phyloP scores from a whole-genome alignment of 2,329 filamentous ascomycete species.

The Ceratocystiopsis minuta region DNA sequence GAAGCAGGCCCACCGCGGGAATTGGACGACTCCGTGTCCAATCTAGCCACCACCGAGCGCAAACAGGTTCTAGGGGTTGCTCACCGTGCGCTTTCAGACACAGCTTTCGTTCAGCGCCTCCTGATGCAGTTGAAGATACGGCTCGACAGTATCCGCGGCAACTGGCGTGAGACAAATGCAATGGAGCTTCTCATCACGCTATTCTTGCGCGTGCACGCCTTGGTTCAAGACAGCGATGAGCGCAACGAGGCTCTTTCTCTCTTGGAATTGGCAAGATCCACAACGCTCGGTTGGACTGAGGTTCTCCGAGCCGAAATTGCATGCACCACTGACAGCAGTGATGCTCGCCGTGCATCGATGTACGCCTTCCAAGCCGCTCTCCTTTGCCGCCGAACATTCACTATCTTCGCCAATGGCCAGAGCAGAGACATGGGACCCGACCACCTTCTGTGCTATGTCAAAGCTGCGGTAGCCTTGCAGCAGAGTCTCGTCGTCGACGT shows the following conservation, averaged over 20 bases:
- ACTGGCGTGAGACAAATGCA: slow-evolving; percentile 38
- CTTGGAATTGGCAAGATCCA: slow-evolving; percentile 22
- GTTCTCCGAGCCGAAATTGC: slow-evolving; percentile 27
- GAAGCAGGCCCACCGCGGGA: slow-evolving; percentile 32
- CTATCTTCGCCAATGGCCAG: background rate
- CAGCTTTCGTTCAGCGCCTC: slow-evolving; percentile 28
- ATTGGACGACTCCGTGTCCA: too few relatives aligned
- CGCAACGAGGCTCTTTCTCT: slow-evolving; percentile 13
- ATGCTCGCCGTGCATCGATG: slow-evolving; percentile 18
- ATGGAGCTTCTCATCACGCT: slow-evolving; percentile 42
- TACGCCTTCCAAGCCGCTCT: slow-evolving; percentile 38
- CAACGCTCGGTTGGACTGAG: slow-evolving; percentile 31
- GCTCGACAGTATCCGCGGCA: slow-evolving; percentile 27
- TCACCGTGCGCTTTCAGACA: slow-evolving; percentile 32
- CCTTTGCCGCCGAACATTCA: slow-evolving; percentile 29
- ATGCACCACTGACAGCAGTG: slow-evolving; percentile 18
- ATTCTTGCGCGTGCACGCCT: slow-evolving; percentile 20
- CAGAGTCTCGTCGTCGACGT: slow-evolving; percentile 3
- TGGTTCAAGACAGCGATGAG: slow-evolving; percentile 6
- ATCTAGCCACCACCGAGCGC: background rate
- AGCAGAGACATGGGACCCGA: background rate
- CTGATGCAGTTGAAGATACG: slow-evolving; percentile 25
- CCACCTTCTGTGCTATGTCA: background rate
- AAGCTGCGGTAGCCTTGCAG: slow-evolving; percentile 4
- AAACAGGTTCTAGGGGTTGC: slow-evolving; percentile 21